Conservation (phyloP, 1,139 yeast genomes). For the Yamadazyma dushanensis region DNA sequence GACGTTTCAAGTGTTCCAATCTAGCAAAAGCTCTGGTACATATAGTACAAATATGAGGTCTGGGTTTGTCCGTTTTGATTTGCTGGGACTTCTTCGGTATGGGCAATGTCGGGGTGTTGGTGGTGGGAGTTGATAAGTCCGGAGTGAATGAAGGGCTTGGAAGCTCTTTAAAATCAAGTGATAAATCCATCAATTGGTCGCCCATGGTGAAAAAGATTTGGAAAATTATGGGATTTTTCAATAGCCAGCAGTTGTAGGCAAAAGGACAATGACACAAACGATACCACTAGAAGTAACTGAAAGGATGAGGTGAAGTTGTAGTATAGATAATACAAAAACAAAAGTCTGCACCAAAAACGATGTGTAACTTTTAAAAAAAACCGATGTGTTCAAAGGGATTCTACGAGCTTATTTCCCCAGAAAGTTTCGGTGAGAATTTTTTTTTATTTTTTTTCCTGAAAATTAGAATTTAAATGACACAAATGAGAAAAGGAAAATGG, state of each 20-base stretch:
- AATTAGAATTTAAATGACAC: constrained; percentile 3
- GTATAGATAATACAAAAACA: not conserved
- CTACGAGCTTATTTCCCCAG: not conserved
- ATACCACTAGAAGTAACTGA: too few species aligned
- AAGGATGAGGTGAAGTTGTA: too few species aligned
- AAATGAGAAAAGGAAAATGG: not conserved
- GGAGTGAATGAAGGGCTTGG: constrained; percentile 1
- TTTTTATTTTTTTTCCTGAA: constrained; percentile 1
- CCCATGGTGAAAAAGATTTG: not conserved
- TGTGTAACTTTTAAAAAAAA: too few species aligned
- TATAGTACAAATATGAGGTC: constrained; percentile 88
- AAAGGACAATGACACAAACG: too few species aligned
- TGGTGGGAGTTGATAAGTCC: constrained; percentile 1
- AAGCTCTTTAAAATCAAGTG: not conserved
- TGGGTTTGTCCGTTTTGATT: constrained; percentile 84
- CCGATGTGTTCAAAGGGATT: not conserved
- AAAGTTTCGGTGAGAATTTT: constrained; percentile 2
- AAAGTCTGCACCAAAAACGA: too few species aligned
- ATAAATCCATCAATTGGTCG: constrained; percentile 2
- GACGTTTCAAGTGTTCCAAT: constrained; percentile 90
- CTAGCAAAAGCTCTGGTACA: constrained; percentile 97
- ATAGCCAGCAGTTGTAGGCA: too few species aligned
- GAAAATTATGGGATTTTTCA: not conserved
- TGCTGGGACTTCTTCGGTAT: constrained; percentile 84
- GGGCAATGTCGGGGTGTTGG: constrained; percentile 47